These are phyloP conservation scores for Xylariaceae sp. DNA, from an alignment of 2,329 filamentous ascomycete genomes.

Conservation along the genomic window DNA sequence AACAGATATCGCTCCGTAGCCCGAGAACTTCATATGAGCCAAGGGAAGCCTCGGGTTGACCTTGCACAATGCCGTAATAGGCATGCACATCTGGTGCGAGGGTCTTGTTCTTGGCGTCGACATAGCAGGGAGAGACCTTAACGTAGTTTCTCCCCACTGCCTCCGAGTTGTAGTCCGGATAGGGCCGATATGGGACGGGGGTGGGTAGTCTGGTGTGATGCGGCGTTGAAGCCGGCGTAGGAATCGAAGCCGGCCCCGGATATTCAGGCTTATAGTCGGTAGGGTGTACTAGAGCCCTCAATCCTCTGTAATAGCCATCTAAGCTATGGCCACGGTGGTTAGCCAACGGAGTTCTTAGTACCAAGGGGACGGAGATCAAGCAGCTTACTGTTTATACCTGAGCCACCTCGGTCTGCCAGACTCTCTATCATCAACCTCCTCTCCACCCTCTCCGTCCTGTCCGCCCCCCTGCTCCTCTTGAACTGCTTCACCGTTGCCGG, in stretches of 20 bases:
- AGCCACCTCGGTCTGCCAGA: conserved; percentile 33
- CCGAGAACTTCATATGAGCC: conserved; percentile 73
- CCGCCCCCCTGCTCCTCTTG: conserved; percentile 3
- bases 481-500: background rate
- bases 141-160: conserved; percentile 50
- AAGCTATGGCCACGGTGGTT: conserved; percentile 48
- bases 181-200: conserved; percentile 58
- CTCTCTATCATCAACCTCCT: background rate
- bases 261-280: conserved; percentile 68
- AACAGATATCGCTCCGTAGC: conserved; percentile 73
- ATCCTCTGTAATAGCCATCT: conserved; percentile 72
- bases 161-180: conserved; percentile 56
- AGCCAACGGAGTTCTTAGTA: background rate
- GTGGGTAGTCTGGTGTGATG: conserved; percentile 37
- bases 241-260: conserved; percentile 39
- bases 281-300: conserved; percentile 62
- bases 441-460: conserved; percentile 10
- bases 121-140: conserved; percentile 54
- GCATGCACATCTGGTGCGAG: conserved; percentile 59
- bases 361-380: background rate
- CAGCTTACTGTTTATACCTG: conserved; percentile 39
- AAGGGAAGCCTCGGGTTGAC: conserved; percentile 71
- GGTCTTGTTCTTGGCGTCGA: conserved; percentile 54
- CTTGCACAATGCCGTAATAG: conserved; percentile 65
- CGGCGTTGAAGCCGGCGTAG: conserved; percentile 21